Conservation (phyloP, 2,329 filamentous ascomycete genomes). For the Cryphonectria parasitica region DNA sequence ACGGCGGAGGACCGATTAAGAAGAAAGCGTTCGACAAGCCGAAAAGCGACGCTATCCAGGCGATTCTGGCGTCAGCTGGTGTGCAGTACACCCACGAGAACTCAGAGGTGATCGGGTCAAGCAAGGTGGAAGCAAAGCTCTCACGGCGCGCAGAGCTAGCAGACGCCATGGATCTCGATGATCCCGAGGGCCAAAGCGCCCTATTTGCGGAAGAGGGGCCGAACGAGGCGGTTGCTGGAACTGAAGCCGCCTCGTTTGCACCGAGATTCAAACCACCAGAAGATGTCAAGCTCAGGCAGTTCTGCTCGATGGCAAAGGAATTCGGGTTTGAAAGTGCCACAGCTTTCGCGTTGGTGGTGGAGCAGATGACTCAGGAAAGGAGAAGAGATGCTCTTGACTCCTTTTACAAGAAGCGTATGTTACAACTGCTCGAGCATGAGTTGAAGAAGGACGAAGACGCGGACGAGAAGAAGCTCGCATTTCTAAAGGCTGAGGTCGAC, state of each 20-base stretch:
- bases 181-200: slow-evolving; percentile 48
- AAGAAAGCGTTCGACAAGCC: slow-evolving; percentile 42
- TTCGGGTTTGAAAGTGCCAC: slow-evolving; percentile 77
- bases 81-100: slow-evolving; percentile 98
- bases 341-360: slow-evolving; percentile 88
- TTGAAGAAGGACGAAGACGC: slow-evolving; percentile 31
- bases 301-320: slow-evolving; percentile 84
- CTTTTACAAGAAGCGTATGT: slow-evolving; percentile 75
- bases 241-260: slow-evolving; percentile 33
- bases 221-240: slow-evolving; percentile 37
- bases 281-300: slow-evolving; percentile 77
- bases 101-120: slow-evolving; percentile 89
- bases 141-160: slow-evolving; percentile 74
- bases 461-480: slow-evolving; percentile 27
- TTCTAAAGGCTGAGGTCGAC: slow-evolving; percentile 14
- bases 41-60: slow-evolving; percentile 77
- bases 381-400: slow-evolving; percentile 75
- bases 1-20: slow-evolving; percentile 44
- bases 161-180: slow-evolving; percentile 44
- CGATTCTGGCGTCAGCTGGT: slow-evolving; percentile 84
- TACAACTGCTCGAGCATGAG: slow-evolving; percentile 45
- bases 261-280: slow-evolving; percentile 72
- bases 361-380: slow-evolving; percentile 86
- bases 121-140: slow-evolving; percentile 86
- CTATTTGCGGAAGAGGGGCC: slow-evolving; percentile 61